These are phyloP conservation scores for Dictyostelium capitatum DNA, from an alignment of 78 protist species.

Conservation along the genomic window DNA sequence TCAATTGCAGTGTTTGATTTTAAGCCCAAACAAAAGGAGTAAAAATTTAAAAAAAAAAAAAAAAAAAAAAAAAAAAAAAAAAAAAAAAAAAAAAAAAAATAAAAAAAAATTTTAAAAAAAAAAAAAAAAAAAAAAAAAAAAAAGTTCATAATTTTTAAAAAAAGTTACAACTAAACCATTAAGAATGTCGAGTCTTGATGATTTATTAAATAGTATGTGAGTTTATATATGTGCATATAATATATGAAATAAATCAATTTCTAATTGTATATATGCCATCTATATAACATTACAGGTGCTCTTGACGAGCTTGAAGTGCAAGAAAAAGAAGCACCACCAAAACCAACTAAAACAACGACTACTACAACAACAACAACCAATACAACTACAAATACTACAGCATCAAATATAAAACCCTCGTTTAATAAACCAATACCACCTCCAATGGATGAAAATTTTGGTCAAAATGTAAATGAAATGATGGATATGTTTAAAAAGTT, in stretches of 20 bases:
- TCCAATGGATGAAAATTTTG: not conserved
- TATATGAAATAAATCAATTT: not conserved
- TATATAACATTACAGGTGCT: slow-evolving; percentile 1
- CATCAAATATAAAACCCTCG: slow-evolving; percentile 2
- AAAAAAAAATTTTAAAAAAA: too few species aligned
- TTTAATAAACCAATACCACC: slow-evolving; percentile 16
- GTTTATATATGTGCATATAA: too few species aligned
- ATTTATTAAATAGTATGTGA: slow-evolving; percentile 51
- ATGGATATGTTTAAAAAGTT: slow-evolving; percentile 13
- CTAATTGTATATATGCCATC: not conserved
- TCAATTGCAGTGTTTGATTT: too few species aligned
- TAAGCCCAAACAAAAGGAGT: too few species aligned
- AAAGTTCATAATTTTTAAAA: too few species aligned
- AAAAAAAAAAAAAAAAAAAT: too few species aligned
- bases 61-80: too few species aligned
- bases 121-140: too few species aligned
- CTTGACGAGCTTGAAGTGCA: slow-evolving; percentile 51
- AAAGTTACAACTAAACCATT: too few species aligned
- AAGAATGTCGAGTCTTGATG: slow-evolving; percentile 28
- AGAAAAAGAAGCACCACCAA: slow-evolving; percentile 22
- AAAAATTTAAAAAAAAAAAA: too few species aligned
- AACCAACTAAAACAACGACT: not conserved
- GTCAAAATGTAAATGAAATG: not conserved
- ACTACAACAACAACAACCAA: slow-evolving; percentile 1
- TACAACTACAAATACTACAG: not conserved